These are phyloP conservation scores for Cadophora luteo-olivacea DNA, from an alignment of 2,329 filamentous ascomycete genomes.

Conservation along the genomic window DNA sequence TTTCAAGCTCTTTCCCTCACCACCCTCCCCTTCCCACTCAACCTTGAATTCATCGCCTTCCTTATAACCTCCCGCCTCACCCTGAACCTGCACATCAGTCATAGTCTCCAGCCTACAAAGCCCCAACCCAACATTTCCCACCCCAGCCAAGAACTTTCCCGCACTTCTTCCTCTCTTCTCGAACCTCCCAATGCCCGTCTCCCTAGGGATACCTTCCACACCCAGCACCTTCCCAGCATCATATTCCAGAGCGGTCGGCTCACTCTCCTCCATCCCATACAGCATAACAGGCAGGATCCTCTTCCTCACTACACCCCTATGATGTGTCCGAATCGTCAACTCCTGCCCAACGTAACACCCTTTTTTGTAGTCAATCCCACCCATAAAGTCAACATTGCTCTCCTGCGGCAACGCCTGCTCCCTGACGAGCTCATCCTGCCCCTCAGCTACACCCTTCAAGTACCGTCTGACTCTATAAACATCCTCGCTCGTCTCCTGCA, in stretches of 20 bases:
- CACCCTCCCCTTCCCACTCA: constrained; percentile 51
- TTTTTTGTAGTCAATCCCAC: constrained; percentile 90
- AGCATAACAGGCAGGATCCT: constrained; percentile 82
- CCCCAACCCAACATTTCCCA: constrained; percentile 87
- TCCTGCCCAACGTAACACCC: constrained; percentile 98
- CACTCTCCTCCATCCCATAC: constrained; percentile 58
- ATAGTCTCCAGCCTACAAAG: constrained; percentile 89
- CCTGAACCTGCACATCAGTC: constrained; percentile 79
- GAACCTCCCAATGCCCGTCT: constrained; percentile 57
- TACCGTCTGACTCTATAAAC: constrained; percentile 81
- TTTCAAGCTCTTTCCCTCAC: constrained; percentile 53
- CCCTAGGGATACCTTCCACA: constrained; percentile 42
- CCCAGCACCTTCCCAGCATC: constrained; percentile 45
- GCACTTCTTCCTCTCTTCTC: constrained; percentile 70
- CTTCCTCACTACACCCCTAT: constrained; percentile 92
- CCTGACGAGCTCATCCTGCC: constrained; percentile 76
- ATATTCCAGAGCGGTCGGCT: constrained; percentile 55
- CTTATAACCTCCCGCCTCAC: constrained; percentile 59
- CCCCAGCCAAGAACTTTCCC: constrained; percentile 79
- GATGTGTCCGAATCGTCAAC: constrained; percentile 92
- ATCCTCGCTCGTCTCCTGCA: constrained; percentile 57
- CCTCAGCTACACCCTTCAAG: constrained; percentile 82
- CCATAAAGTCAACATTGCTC: constrained; percentile 85
- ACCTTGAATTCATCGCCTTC: constrained; percentile 55
- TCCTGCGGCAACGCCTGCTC: constrained; percentile 83